Evolutionary conservation across 2,329 filamentous ascomycete genomes (phyloP).

Genomic region (Penicillium sp.): DNA sequence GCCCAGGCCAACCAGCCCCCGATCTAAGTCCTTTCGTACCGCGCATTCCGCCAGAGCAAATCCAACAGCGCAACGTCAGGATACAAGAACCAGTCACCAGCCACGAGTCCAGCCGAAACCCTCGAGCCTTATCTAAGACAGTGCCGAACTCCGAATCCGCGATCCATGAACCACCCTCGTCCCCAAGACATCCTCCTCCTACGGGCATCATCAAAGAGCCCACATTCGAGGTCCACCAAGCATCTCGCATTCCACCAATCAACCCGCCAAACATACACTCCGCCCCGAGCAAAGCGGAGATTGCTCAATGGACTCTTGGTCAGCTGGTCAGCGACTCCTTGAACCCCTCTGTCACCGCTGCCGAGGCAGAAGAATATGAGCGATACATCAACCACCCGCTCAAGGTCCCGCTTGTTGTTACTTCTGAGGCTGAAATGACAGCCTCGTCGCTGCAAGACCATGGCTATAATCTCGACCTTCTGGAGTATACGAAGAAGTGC

Average conservation of each 20-base stretch:
- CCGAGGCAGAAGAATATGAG: conserved; percentile 80
- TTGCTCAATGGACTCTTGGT: conserved; percentile 80
- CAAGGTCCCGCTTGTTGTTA: conserved; percentile 67
- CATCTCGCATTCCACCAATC: conserved; percentile 21
- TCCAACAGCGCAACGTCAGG: conserved; percentile 59
- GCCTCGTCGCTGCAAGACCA: conserved; percentile 35
- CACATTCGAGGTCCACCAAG: conserved; percentile 28
- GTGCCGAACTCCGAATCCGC: conserved; percentile 18
- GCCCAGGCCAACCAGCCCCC: conserved; percentile 62
- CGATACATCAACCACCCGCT: conserved; percentile 87
- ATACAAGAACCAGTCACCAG: conserved; percentile 60
- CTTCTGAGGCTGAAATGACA: conserved; percentile 41
- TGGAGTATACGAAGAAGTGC: conserved; percentile 72
- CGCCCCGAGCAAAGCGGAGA: conserved; percentile 71
- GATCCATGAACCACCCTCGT: conserved; percentile 33
- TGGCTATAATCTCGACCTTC: conserved; percentile 60
- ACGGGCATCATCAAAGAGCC: conserved; percentile 58
- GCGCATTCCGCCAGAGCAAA: conserved; percentile 56
- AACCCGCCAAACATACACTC: conserved; percentile 51
- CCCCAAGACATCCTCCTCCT: conserved; percentile 34
- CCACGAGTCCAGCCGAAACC: conserved; percentile 18
- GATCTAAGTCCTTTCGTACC: conserved; percentile 86
- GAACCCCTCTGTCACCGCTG: conserved; percentile 71
- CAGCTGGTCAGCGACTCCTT: conserved; percentile 82
- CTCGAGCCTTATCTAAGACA: conserved; percentile 35